Conservation (phyloP, 306 rosid species). For the Fragaria nilgerrensis region DNA sequence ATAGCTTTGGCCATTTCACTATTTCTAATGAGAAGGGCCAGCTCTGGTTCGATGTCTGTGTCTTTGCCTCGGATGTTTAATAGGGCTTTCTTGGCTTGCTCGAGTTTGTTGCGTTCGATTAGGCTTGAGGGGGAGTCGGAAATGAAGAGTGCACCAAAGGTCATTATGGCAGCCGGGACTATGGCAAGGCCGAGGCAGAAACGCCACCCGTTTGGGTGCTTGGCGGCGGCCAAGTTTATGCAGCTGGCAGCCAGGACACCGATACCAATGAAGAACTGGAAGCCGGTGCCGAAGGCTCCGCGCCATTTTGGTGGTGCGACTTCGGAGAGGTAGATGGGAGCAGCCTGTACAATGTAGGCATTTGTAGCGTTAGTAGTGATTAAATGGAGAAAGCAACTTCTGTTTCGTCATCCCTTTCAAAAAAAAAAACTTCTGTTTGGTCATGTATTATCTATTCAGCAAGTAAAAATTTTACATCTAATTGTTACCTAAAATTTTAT, state of each 20-base stretch:
- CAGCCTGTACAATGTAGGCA: slow-evolving; percentile 52
- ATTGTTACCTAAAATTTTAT: too few relatives aligned
- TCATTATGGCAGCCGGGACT: slow-evolving; percentile 49
- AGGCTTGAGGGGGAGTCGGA: slow-evolving; percentile 58
- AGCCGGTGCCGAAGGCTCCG: slow-evolving; percentile 74
- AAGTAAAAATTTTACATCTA: too few relatives aligned
- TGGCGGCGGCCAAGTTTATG: slow-evolving; percentile 58
- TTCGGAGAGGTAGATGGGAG: slow-evolving; percentile 71
- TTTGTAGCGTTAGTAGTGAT: background rate
- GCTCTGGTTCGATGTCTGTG: slow-evolving; percentile 42
- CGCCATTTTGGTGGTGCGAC: slow-evolving; percentile 76
- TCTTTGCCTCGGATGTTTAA: slow-evolving; percentile 45
- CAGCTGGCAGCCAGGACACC: slow-evolving; percentile 53
- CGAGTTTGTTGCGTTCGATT: slow-evolving; percentile 48
- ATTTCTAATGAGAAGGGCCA: slow-evolving; percentile 35
- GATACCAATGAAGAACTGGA: slow-evolving; percentile 53
- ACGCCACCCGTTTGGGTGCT: slow-evolving; percentile 65
- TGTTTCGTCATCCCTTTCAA: too few relatives aligned
- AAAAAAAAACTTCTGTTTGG: too few relatives aligned
- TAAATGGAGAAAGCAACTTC: background rate
- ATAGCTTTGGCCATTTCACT: slow-evolving; percentile 30
- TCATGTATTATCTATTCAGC: background rate
- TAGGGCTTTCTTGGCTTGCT: slow-evolving; percentile 48
- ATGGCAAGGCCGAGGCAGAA: slow-evolving; percentile 66
- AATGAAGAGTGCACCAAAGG: slow-evolving; percentile 47